A percentile compares a stretch with the other conserved stretches of the same genome.
phyloP scores from a whole-genome alignment of 1,284 basidiomycete species.

The Sporisorium scitamineum region DNA sequence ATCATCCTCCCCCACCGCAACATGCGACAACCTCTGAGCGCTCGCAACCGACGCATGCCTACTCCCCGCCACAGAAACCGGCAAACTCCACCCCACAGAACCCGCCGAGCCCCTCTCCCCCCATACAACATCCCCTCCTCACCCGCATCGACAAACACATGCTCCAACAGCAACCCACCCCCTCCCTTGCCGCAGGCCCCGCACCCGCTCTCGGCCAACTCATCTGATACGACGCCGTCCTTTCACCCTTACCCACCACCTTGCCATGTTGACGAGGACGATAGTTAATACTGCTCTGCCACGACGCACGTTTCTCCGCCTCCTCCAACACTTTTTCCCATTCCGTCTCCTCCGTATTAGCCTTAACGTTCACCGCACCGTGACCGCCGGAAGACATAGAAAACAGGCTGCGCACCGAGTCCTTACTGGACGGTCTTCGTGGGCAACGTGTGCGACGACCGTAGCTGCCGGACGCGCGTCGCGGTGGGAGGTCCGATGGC shows the following conservation, averaged over 20 bases:
- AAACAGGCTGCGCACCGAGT: constrained; percentile 25
- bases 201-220: constrained; percentile 31
- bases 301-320: constrained; percentile 24
- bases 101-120: constrained; percentile 2
- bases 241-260: too few species aligned
- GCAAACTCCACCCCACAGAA: constrained; percentile 2
- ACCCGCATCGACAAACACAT: constrained; percentile 34
- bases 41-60: neutral
- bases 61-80: constrained; percentile 1
- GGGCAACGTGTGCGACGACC: neutral
- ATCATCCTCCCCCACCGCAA: neutral
- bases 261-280: constrained; percentile 28
- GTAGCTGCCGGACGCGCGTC: constrained; percentile 13
- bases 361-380: neutral
- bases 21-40: too few species aligned
- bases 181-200: neutral
- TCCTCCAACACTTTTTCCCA: constrained; percentile 36
- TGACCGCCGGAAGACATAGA: neutral
- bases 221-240: constrained; percentile 6
- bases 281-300: constrained; percentile 43
- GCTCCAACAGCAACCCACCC: constrained; percentile 29
- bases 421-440: constrained; percentile 5
- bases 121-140: constrained; percentile 12
- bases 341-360: constrained; percentile 10
- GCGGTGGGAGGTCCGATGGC: neutral